Evolutionary conservation across 164 flowering plant genomes (phyloP), one percentile per base, ranked within the genome.

Genomic region (Vitis rupestris): DNA sequence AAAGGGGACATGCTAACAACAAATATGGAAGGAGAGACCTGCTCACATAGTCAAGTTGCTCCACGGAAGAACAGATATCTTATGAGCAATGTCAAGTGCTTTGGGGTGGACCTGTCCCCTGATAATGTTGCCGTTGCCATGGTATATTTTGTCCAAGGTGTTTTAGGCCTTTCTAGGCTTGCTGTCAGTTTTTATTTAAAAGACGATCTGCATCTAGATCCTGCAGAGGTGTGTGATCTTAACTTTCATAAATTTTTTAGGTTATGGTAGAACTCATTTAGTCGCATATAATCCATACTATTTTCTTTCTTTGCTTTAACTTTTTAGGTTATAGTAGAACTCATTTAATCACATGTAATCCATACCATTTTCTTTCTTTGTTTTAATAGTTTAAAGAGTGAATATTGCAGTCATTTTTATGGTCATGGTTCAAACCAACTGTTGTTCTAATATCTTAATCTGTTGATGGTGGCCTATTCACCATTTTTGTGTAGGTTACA

Each of bases 91-190:
- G 17, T 84, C 54, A 91, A 74, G 72, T 81, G 70, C 61, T 90
- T 90, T 75, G 98, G 99, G 50, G 97, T 93, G 70, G 99, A 96
- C 6, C 71, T 93, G 76, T 85, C 97, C 49, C 97, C 99, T 64
- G 99, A 96, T 78, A 96, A 80, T 72, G 72, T 93, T 74, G 99
- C 99, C 2, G 92, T 96, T 74, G 93, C 99, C 2, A 96, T 93
- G 99, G 99, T 96, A 50, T 96, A 96, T 77, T 96, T 96, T 85
- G 99, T 96, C 44, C 99, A 96, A 84, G 99, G 99, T 68, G 99
- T 96, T 79, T 79, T 96, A 72, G 97, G 98, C 63, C 95, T 96
- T 59, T 73, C 99, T n/a, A 88, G 98, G 80, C 97, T 96, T 74
- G 99, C 97, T 54, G 99, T 96, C 59, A 91, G 87, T 80, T 96